phyloP scores from a whole-genome alignment of 768 basidiomycete genomes.

The Auriculariales sp. region DNA sequence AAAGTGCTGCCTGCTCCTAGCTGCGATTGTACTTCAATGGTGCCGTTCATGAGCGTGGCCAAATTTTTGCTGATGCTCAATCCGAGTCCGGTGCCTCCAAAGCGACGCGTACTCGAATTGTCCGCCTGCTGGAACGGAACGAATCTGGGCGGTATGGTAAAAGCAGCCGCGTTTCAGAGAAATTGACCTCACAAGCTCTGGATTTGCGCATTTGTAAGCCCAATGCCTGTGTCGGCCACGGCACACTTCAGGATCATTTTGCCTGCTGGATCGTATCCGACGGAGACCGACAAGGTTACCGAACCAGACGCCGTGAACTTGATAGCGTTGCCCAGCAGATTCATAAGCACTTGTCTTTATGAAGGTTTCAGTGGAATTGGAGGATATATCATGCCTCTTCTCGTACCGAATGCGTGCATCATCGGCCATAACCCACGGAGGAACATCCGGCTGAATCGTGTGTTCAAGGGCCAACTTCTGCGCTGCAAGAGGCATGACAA shows the following conservation, averaged over 20 bases:
- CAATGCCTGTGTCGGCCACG: too few species aligned
- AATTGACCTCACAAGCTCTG: too few species aligned
- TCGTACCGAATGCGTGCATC: conserved; percentile 58
- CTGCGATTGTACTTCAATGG: conserved; percentile 55
- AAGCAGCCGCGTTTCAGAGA: too few species aligned
- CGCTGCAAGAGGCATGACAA: conserved; percentile 52
- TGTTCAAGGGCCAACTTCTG: conserved; percentile 62
- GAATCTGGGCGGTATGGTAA: too few species aligned
- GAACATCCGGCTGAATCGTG: conserved; percentile 54
- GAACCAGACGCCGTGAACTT: conserved; percentile 56
- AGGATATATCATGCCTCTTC: conserved; percentile 32
- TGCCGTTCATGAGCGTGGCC: conserved; percentile 63
- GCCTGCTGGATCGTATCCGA: conserved; percentile 14
- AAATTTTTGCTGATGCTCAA: conserved; percentile 61
- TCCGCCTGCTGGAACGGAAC: conserved; percentile 70
- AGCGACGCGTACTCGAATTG: conserved; percentile 61
- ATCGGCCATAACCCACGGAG: conserved; percentile 60
- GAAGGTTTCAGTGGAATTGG: neutral
- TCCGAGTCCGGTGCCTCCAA: conserved; percentile 67
- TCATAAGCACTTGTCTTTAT: conserved; percentile 44
- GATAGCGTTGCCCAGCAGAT: conserved; percentile 62
- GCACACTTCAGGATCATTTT: conserved; percentile 57
- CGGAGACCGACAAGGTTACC: conserved; percentile 45
- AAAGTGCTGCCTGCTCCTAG: conserved; percentile 50
- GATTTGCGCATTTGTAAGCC: too few species aligned